A percentile compares a stretch with the other conserved stretches of the same genome.
Conservation (phyloP, 768 basidiomycete species). For the Zangia roseola region DNA sequence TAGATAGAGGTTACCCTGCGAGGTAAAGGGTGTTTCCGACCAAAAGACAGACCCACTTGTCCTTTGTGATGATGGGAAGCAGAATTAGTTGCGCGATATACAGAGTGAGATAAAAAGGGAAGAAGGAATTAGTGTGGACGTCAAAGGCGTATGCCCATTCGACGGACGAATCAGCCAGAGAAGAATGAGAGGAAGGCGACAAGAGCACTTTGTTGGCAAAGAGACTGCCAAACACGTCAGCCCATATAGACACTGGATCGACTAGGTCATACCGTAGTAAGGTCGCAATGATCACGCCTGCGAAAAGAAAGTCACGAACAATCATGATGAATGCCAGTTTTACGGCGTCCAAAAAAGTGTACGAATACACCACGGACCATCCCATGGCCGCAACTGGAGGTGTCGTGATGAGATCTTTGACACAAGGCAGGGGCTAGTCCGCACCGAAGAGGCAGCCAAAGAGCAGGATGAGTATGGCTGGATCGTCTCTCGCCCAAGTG, state of each 20-base stretch:
- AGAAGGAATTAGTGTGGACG: constrained; percentile 96
- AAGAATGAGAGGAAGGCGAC: constrained; percentile 70
- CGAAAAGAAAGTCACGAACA: constrained; percentile 81
- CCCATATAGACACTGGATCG: constrained; percentile 4
- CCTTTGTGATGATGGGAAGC: constrained; percentile 75
- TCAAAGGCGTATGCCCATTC: constrained; percentile 98
- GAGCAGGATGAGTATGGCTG: constrained; percentile 89
- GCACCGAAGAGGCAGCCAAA: constrained; percentile 73
- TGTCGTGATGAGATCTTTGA: background rate
- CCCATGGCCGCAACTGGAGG: constrained; percentile 70
- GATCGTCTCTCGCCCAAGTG: constrained; percentile 97
- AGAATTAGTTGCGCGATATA: constrained; percentile 89
- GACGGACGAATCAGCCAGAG: constrained; percentile 66
- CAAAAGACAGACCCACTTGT: constrained; percentile 93
- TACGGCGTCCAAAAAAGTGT: constrained; percentile 52
- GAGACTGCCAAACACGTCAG: constrained; percentile 43
- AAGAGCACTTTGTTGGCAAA: constrained; percentile 70
- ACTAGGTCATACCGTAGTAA: constrained; percentile 57
- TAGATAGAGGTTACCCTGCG: constrained; percentile 59
- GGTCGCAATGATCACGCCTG: constrained; percentile 73
- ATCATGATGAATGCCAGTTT: constrained; percentile 79
- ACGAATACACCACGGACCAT: constrained; percentile 86
- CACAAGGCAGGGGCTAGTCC: background rate
- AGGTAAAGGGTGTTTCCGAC: constrained; percentile 81
- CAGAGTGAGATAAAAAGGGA: constrained; percentile 87